Conservation (phyloP, 208 protist species). For the Crithidia bombi region DNA sequence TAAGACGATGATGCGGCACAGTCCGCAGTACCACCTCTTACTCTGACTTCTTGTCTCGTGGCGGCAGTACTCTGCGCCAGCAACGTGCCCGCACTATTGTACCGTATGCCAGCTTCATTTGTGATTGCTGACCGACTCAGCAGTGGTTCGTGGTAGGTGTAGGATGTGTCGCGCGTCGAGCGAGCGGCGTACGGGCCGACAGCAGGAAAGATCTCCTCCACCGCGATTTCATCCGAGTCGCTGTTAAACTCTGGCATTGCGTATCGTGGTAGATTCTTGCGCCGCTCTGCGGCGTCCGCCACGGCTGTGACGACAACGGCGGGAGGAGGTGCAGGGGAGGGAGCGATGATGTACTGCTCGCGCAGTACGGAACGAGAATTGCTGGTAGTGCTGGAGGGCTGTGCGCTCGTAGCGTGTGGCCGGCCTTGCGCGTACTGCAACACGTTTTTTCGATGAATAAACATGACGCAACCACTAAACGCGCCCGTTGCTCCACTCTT, state of each 20-base stretch:
- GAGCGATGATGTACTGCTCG: neutral
- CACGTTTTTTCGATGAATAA: slow-evolving; percentile 13
- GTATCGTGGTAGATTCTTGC: neutral
- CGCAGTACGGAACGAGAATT: neutral
- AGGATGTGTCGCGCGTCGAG: neutral
- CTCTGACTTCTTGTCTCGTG: no score
- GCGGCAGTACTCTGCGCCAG: no score
- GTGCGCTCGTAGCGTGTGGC: neutral
- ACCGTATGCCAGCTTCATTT: no score
- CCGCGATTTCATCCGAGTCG: slow-evolving; percentile 15
- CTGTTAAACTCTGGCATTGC: neutral
- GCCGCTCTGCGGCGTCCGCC: neutral
- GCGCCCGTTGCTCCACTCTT: no score
- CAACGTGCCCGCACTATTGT: no score
- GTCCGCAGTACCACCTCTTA: no score
- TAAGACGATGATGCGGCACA: neutral
- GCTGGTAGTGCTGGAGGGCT: neutral
- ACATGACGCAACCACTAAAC: no score
- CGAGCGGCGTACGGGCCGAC: neutral
- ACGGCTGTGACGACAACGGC: neutral
- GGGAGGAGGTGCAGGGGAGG: neutral
- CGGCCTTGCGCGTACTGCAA: neutral
- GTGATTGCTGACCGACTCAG: neutral
- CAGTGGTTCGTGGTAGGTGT: neutral
- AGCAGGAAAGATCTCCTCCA: neutral